phyloP scores from a whole-genome alignment of 352 stramenopile genomes.

The Phytophthora pistaciae region DNA sequence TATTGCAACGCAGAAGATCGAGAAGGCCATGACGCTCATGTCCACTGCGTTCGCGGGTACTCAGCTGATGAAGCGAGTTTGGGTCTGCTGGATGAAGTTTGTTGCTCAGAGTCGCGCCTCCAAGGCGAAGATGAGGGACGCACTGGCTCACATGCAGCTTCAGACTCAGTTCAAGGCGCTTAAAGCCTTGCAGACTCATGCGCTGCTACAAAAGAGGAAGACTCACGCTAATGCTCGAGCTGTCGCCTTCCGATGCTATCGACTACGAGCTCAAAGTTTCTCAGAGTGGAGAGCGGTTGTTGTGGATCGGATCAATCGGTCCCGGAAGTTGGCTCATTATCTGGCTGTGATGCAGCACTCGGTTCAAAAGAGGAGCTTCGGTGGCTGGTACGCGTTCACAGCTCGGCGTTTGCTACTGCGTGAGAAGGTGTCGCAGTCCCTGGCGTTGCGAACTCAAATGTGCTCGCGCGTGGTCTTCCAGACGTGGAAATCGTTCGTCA shows the following conservation, averaged over 20 bases:
- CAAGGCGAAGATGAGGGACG: slow-evolving; percentile 33
- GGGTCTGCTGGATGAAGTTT: slow-evolving; percentile 31
- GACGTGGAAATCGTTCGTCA: slow-evolving; percentile 34
- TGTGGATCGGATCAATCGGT: not conserved
- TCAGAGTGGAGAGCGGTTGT: slow-evolving; percentile 29
- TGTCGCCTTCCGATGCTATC: not conserved
- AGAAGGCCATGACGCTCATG: slow-evolving; percentile 38
- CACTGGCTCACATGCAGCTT: slow-evolving; percentile 39
- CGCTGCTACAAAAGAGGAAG: slow-evolving; percentile 17
- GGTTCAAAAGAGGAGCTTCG: slow-evolving; percentile 47
- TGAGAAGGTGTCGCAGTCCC: slow-evolving; percentile 26
- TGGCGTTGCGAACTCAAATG: slow-evolving; percentile 42
- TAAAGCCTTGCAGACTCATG: slow-evolving; percentile 13
- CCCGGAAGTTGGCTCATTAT: slow-evolving; percentile 40
- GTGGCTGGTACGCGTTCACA: slow-evolving; percentile 41
- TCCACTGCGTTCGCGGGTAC: slow-evolving; percentile 34
- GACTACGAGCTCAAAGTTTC: slow-evolving; percentile 18
- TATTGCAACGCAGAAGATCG: slow-evolving; percentile 39
- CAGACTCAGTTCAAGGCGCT: slow-evolving; percentile 35
- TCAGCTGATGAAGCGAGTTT: slow-evolving; percentile 26
- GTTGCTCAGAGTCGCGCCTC: not conserved
- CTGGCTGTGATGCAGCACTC: slow-evolving; percentile 50
- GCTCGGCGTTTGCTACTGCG: slow-evolving; percentile 25
- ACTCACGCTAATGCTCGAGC: not conserved
- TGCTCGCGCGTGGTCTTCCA: slow-evolving; percentile 40